A percentile compares a stretch with the other conserved stretches of the same genome.
Conservation (phyloP, 768 basidiomycete genomes). For the Mrakia blollopis region DNA sequence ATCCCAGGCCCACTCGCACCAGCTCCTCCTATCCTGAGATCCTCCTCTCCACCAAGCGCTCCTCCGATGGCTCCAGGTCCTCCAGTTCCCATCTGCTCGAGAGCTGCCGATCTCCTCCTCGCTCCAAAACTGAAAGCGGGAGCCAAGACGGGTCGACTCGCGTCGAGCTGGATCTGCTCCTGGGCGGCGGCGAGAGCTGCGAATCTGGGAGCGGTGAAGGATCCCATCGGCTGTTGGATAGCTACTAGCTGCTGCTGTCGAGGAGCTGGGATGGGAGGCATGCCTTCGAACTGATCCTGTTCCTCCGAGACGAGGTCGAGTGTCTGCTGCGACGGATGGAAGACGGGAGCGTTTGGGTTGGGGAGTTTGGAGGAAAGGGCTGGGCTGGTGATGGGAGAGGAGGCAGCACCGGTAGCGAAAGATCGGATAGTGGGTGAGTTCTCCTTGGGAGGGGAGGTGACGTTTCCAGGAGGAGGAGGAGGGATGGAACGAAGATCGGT, state of each 20-base stretch:
- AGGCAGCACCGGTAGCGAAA: background rate
- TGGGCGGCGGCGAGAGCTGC: conserved; percentile 61
- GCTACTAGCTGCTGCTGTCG: conserved; percentile 22
- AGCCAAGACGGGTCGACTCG: conserved; percentile 80
- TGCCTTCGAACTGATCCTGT: conserved; percentile 54
- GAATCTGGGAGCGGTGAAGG: conserved; percentile 83
- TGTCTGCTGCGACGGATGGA: conserved; percentile 64
- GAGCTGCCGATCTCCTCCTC: conserved; percentile 47
- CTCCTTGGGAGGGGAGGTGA: conserved; percentile 3
- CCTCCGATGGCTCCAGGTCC: conserved; percentile 74
- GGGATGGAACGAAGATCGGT: conserved; percentile 85
- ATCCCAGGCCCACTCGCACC: conserved; percentile 39
- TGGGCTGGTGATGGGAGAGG: conserved; percentile 52
- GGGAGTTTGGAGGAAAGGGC: conserved; percentile 19
- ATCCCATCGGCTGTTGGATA: conserved; percentile 43
- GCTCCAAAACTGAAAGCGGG: conserved; percentile 89
- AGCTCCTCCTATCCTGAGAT: conserved; percentile 52
- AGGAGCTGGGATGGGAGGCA: conserved; percentile 60
- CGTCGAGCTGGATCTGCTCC: conserved; percentile 44
- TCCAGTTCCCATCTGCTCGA: conserved; percentile 55
- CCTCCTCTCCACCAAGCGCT: conserved; percentile 57
- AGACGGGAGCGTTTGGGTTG: conserved; percentile 59
- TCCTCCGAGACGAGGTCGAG: conserved; percentile 44
- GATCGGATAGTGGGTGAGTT: background rate
- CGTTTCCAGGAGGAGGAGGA: conserved; percentile 50